Evolutionary conservation across 129 eudicot genomes (phyloP), one percentile per base, ranked within the genome.

Genomic region (Chrysanthemum seticuspe): DNA sequence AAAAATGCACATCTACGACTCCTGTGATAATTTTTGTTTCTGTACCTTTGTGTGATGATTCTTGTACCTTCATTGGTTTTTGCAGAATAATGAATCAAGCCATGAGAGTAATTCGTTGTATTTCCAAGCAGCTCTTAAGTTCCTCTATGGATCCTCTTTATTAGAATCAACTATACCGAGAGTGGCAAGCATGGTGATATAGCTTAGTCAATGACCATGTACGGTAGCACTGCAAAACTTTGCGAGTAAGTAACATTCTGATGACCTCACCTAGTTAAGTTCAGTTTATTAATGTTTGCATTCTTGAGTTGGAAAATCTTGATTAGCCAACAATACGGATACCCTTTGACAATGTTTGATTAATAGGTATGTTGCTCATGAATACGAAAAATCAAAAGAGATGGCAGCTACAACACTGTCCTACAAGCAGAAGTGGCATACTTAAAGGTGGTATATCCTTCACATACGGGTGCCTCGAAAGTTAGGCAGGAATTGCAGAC

Each of bases 91-190:
- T 79, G 97, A 89, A 71, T 85, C 92, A 47, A 75, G 65, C 48
- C 68, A 76, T 21, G 98, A 94, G 49, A 87, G 96, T 74, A 94
- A 85, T 13, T 83, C 88, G 5, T 65, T 80, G 63, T 94, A 94
- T 83, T 94, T 94, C 67, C 91, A 94, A 79, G 97, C 99, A 57
- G 96, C 92, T 3, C 86, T 94, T 70, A 94, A 90, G 73, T 94
- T 94, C 78, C 99, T 94, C 53, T 87, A 90, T 34, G 97, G 96
- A 55, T 96, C 99, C 12, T 90, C 91, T 73, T 52, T 94, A 49
- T 71, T 94, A 62, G 99, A 94, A 80, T 83, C 25, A 72, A 76
- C 58, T 79, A 71, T 57, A 82, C 56, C 4, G 97, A 90, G 78
- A 85, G 79, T 65, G 67, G 82, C 8, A 94, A 86, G 83, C 96